A percentile compares a stretch with the other conserved stretches of the same genome.
Evolutionary conservation across 73 alveolate species (phyloP).

Genomic region (Symbiodinium pilosum): DNA sequence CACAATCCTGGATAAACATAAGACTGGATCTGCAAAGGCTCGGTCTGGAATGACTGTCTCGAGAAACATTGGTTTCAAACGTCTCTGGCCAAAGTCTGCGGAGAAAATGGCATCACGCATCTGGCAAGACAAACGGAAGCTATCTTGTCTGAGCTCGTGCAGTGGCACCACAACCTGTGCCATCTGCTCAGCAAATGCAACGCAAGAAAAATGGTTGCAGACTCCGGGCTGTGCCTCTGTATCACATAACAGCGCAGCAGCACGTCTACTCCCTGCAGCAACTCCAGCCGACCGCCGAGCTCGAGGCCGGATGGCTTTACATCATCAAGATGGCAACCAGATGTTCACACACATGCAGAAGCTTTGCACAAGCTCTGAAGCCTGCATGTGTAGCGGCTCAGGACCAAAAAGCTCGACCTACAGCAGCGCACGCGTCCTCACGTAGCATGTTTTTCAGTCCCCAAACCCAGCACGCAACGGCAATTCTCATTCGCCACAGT

Average conservation of each 20-base stretch:
- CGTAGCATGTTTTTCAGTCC: background rate
- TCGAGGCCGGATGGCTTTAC: background rate
- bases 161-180: background rate
- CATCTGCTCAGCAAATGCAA: background rate
- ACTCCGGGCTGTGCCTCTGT: background rate
- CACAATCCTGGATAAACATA: background rate
- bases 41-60: background rate
- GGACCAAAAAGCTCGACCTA: background rate
- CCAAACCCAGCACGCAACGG: background rate
- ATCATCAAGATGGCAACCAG: background rate
- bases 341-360: background rate
- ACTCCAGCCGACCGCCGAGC: background rate
- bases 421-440: background rate
- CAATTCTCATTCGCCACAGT: background rate
- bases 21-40: background rate
- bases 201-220: background rate
- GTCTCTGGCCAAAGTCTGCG: background rate
- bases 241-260: background rate
- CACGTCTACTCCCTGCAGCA: background rate
- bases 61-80: background rate
- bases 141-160: background rate
- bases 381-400: background rate
- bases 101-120: background rate
- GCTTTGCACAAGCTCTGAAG: background rate
- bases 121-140: background rate